Evolutionary conservation across 177 flowering plant genomes (phyloP), one percentile per base, ranked within the genome.

Genomic region (Vitis hybrid): DNA sequence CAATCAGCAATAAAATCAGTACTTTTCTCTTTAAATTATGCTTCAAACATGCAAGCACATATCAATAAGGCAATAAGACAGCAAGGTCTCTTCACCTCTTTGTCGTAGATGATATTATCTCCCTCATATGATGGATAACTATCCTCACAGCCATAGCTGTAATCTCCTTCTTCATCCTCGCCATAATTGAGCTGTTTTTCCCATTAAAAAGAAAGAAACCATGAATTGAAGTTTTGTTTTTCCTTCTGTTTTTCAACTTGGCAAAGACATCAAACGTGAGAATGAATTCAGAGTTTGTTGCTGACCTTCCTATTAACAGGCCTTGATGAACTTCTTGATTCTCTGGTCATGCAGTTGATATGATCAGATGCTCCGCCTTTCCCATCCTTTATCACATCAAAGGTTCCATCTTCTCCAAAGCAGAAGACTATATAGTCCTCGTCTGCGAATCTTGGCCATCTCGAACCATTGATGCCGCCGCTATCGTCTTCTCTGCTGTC

Each of bases 361-460:
- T 12, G 10, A 59, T 58, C 6, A 12, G 51, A 5, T 30, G 65
- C 27, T 32, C 68, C 75, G 6, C 70, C 52, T 4, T 35, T 61
- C 21, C 57, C 52, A n/a, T 79, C 73, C 48, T 76, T 74, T 2
- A 78, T 69, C 1, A 80, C 67, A 40, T 82, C 74, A 27, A 81
- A 63, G 1, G 60, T 75, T 8, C 81, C 87, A 59, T 80, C 79
- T 24, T 84, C 76, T 66, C 63, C 60, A 32, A 84, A 78, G 65
- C 85, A 76, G 55, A 84, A 84, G 2, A 82, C 87, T 10, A 84
- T 84, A 50, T 74, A 84, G 18, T 82, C 87, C 51, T 78, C 83
- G 9, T 84, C 83, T 5, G 58, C 19, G 30, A 70, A 67, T 52
- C 21, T 62, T 3, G 67, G 70, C 74, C 74, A 57, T 51, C 74